Percentiles rank a stretch among this genome's conserved stretches.
Conservation (phyloP, 2,329 filamentous ascomycete genomes). For the Phaeosphaeriaceae sp. region DNA sequence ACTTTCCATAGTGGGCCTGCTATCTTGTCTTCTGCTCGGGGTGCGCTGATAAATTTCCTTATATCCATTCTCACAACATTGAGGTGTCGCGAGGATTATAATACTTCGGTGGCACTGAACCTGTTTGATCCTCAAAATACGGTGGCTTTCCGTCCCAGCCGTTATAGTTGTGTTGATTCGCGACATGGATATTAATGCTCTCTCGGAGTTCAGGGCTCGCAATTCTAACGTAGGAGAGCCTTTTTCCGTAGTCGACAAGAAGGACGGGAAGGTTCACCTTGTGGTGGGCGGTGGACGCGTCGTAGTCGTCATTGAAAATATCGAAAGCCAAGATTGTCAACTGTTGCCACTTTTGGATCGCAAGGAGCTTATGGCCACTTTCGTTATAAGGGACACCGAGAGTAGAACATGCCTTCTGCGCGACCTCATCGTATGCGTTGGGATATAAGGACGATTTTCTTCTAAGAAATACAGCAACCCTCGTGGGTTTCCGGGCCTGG, state of each 20-base stretch:
- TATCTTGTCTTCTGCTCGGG: too few relatives aligned
- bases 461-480: too few relatives aligned
- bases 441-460: neutral
- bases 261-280: conserved; percentile 6
- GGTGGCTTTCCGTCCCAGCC: conserved; percentile 2
- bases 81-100: too few relatives aligned
- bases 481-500: too few relatives aligned
- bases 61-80: too few relatives aligned
- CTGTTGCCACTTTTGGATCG: conserved; percentile 8
- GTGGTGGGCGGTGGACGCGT: conserved; percentile 4
- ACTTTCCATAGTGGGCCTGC: too few relatives aligned
- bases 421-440: conserved; percentile 2
- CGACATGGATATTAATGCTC: conserved; percentile 2
- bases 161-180: conserved; percentile 6
- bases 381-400: conserved; percentile 1
- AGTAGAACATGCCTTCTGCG: conserved; percentile 5
- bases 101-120: too few relatives aligned
- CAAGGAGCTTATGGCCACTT: conserved; percentile 1
- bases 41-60: too few relatives aligned
- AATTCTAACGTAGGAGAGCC: conserved; percentile 1
- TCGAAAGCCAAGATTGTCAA: conserved; percentile 6
- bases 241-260: conserved; percentile 5
- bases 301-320: conserved; percentile 5
- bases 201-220: conserved; percentile 5
- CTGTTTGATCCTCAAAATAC: conserved; percentile 4